Evolutionary conservation across 2,329 filamentous ascomycete genomes (phyloP).

Genomic region (Bipolaris cookei): DNA sequence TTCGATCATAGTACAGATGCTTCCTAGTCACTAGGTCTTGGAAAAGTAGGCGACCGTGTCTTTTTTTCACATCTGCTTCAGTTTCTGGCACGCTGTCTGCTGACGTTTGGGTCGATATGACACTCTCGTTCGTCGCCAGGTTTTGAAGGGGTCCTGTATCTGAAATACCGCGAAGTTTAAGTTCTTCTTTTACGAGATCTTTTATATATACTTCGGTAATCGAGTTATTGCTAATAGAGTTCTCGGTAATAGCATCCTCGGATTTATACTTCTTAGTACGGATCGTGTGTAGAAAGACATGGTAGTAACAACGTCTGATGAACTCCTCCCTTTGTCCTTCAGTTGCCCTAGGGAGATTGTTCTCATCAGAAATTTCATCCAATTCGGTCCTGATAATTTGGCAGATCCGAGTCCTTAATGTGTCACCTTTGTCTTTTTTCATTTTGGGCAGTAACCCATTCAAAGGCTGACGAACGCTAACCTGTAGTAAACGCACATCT

Average conservation of each 20-base stretch:
- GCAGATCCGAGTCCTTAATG: conserved; percentile 1
- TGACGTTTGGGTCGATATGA: neutral
- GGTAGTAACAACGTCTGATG: conserved; percentile 5
- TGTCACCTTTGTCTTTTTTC: neutral
- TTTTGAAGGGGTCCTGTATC: neutral
- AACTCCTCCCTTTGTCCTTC: neutral
- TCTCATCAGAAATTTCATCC: neutral
- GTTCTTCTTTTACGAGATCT: neutral
- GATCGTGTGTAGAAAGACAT: conserved; percentile 7
- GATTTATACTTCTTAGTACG: neutral
- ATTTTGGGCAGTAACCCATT: neutral
- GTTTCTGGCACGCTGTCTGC: neutral
- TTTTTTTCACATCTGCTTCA: neutral
- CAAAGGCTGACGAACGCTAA: conserved; percentile 1
- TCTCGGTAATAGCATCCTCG: too few relatives aligned
- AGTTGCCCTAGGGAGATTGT: neutral
- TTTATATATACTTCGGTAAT: neutral
- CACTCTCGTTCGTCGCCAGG: too few relatives aligned
- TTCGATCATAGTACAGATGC: conserved; percentile 5
- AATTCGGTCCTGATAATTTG: conserved; percentile 1
- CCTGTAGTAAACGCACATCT: conserved; percentile 3
- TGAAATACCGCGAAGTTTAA: neutral
- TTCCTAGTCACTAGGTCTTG: neutral
- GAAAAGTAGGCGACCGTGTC: conserved; percentile 3
- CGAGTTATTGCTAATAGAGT: neutral